Percentiles rank a stretch among this genome's conserved stretches.
Evolutionary conservation across 352 stramenopile genomes (phyloP).

Genomic region (Pythium insidiosum): DNA sequence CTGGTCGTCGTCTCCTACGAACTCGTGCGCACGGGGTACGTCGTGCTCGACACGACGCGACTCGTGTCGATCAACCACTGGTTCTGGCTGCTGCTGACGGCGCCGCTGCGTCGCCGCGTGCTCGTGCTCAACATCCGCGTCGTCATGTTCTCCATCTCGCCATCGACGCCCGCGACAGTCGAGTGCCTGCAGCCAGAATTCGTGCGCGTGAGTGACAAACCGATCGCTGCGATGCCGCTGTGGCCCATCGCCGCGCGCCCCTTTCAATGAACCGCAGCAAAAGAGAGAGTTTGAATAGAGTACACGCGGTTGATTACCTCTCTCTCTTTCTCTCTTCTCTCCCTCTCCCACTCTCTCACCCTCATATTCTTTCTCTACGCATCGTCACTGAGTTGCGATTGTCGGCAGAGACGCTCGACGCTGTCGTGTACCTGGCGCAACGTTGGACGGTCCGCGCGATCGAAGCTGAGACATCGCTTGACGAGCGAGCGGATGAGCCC

Average conservation of each 20-base stretch:
- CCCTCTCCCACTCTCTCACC: too few relatives aligned
- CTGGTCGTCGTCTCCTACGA: constrained; percentile 1
- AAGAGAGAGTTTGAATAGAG: too few relatives aligned
- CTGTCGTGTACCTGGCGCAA: constrained; percentile 27
- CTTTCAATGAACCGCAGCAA: neutral
- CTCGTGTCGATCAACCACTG: constrained; percentile 8
- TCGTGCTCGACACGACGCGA: constrained; percentile 4
- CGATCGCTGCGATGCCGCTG: too few relatives aligned
- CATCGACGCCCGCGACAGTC: too few relatives aligned
- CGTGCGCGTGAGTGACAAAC: too few relatives aligned
- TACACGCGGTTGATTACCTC: too few relatives aligned
- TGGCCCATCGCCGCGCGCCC: neutral
- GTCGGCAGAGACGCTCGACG: too few relatives aligned
- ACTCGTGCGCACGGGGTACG: constrained; percentile 10
- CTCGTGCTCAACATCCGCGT: constrained; percentile 4
- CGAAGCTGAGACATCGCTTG: constrained; percentile 35
- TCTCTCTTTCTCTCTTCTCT: too few relatives aligned
- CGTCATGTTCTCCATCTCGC: constrained; percentile 4
- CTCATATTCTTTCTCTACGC: neutral
- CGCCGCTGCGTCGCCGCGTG: neutral
- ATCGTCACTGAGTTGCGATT: constrained; percentile 12
- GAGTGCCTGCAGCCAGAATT: too few relatives aligned
- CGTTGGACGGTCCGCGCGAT: constrained; percentile 24
- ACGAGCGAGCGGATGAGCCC: constrained; percentile 35
- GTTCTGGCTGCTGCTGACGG: constrained; percentile 9